Evolutionary conservation across 257 asterid species (phyloP).

Genomic region (Capsicum chinense): DNA sequence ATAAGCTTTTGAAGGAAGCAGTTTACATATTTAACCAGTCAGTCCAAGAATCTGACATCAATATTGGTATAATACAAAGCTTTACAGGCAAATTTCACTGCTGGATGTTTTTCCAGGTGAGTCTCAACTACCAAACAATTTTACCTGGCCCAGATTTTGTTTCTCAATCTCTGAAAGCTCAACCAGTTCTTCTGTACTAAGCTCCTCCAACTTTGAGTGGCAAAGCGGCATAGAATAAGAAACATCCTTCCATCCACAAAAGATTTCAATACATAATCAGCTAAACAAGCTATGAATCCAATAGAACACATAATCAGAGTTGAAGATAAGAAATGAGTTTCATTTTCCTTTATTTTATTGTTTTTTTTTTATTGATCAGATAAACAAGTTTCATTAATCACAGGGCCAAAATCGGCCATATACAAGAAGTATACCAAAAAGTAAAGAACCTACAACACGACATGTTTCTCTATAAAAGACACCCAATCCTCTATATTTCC

Average conservation of each 20-base stretch:
- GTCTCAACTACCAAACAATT: conserved; percentile 1
- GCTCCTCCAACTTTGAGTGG: conserved; percentile 74
- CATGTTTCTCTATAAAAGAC: too few species aligned
- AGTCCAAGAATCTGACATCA: background rate
- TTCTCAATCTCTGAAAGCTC: conserved; percentile 82
- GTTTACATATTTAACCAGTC: background rate
- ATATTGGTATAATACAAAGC: background rate
- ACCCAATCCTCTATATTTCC: background rate
- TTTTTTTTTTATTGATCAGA: background rate
- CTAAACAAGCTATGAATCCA: conserved; percentile 33
- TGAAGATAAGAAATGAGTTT: background rate
- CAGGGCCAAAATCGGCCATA: too few species aligned
- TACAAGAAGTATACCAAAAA: too few species aligned
- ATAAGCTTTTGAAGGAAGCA: conserved; percentile 15
- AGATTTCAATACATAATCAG: conserved; percentile 29
- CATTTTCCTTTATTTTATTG: background rate
- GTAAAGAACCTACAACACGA: too few species aligned
- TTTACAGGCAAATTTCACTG: background rate
- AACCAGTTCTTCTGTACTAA: conserved; percentile 72
- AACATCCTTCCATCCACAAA: conserved; percentile 57
- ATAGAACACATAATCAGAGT: background rate
- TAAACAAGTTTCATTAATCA: too few species aligned
- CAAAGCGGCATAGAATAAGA: conserved; percentile 91
- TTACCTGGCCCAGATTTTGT: conserved; percentile 79
- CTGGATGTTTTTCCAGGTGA: conserved; percentile 1